Base-by-base conservation (phyloP, 306 rosid species). In the Trifolium repens region DNA sequence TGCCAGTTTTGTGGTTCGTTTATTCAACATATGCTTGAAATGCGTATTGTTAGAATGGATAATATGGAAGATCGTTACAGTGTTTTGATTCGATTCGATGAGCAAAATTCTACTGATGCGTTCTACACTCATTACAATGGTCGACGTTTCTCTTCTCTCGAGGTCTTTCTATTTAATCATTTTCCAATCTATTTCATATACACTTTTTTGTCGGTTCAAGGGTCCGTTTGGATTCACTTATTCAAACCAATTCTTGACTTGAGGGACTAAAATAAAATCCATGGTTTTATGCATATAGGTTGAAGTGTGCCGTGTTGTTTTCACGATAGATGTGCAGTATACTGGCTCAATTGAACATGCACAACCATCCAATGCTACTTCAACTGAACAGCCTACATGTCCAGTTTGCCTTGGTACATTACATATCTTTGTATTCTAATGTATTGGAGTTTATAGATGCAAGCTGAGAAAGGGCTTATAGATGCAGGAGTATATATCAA, bases 41-140 rank as follows among this genome's bases (percentile, higher is more conserved):
- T 94, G 98, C 89, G 98, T 61, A 92, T 90, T 79, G 98, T 91
- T 68, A 91, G 98, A 78, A 91, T 81, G 71, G 98, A 91, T 50
- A 91, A 90, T 1, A 85, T 87, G 90, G 96, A 90, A 69, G 94
- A 89, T 59, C 89, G 77, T 26, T 94, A 94, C 75, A 89, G 97
- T 72, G 90, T 90, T 72, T 85, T 94, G 74, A 91, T 94, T 63
- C 89, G 90, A 13, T 89, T 94, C 26, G 94, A 87, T 54, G 52
- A 86, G 54, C 98, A 94, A 81, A 82, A 86, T 14, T 90, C 89
- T 13, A 79, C 96, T 0, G 98, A 94, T 72, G 75, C 84, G 40
- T 94, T 94, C 81, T 94, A 85, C 86, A 85, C 79, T 74, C 97
- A 91, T 79, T 89, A 90, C 78, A 86, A 88, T 58, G 85, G 88